These are phyloP conservation scores for Nakaseomyces bracarensis DNA, from an alignment of 1,139 yeast species.

Conservation along the genomic window DNA sequence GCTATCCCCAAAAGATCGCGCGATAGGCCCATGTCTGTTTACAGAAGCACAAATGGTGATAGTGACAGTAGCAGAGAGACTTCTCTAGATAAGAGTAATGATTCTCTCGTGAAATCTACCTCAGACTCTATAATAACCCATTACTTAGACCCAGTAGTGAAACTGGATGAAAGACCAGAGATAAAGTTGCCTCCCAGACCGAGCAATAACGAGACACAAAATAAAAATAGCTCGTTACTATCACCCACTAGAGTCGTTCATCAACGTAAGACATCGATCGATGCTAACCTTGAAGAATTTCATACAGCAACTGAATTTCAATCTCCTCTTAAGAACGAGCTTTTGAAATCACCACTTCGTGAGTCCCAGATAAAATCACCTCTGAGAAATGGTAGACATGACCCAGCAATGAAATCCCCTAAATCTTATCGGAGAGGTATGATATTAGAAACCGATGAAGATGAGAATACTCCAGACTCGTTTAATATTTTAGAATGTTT, in stretches of 20 bases:
- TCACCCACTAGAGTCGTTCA: slow-evolving; percentile 3
- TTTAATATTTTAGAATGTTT: slow-evolving; percentile 2
- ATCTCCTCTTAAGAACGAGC: slow-evolving; percentile 1
- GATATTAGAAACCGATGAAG: slow-evolving; percentile 11
- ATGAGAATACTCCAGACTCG: slow-evolving; percentile 4
- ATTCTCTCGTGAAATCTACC: not conserved
- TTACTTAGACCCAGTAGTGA: not conserved
- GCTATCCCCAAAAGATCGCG: slow-evolving; percentile 4
- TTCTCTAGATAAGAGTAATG: not conserved
- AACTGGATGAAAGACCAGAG: not conserved
- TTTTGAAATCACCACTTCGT: slow-evolving; percentile 3
- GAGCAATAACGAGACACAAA: not conserved
- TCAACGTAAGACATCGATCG: not conserved
- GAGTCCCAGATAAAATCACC: slow-evolving; percentile 6
- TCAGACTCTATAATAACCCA: slow-evolving; percentile 4
- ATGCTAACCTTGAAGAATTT: not conserved
- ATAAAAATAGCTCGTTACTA: not conserved
- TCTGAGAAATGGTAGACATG: slow-evolving; percentile 7
- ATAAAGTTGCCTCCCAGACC: slow-evolving; percentile 2
- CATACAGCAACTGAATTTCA: slow-evolving; percentile 4
- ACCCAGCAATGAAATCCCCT: slow-evolving; percentile 10
- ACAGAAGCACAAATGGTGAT: not conserved
- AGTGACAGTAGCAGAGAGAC: not conserved
- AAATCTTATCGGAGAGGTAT: slow-evolving; percentile 11
- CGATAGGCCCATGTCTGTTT: slow-evolving; percentile 1